phyloP scores from a whole-genome alignment of 345 rosid species.

The Mallotus nudiflorus region DNA sequence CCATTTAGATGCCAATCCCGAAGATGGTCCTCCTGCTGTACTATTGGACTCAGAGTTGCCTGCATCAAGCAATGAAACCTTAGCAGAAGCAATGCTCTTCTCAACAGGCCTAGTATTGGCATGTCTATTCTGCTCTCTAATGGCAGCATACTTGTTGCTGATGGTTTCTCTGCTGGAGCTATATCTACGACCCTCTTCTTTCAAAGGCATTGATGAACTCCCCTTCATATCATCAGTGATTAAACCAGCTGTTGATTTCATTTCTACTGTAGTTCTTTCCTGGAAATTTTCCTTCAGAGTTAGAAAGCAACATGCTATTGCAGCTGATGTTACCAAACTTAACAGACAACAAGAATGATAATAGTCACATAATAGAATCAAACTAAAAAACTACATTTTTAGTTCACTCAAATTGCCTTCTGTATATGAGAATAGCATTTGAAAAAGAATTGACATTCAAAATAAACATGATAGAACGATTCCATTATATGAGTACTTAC shows the following conservation, averaged over 20 bases:
- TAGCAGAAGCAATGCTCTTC: constrained; percentile 65
- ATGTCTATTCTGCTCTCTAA: constrained; percentile 72
- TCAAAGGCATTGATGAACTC: constrained; percentile 42
- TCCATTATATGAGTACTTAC: constrained; percentile 37
- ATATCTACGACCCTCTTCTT: constrained; percentile 66
- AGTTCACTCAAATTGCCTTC: background rate
- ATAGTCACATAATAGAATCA: background rate
- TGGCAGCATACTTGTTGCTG: constrained; percentile 77
- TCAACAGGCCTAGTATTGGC: constrained; percentile 47
- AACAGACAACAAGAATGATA: background rate
- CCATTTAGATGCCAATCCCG: constrained; percentile 73
- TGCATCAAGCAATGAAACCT: constrained; percentile 72
- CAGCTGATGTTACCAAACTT: background rate
- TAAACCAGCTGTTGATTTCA: constrained; percentile 55
- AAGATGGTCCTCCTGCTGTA: constrained; percentile 41
- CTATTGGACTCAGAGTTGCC: constrained; percentile 33
- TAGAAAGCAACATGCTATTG: constrained; percentile 10
- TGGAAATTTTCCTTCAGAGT: constrained; percentile 31
- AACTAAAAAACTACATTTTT: background rate
- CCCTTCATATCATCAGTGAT: constrained; percentile 27
- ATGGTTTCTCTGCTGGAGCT: constrained; percentile 78
- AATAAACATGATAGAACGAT: background rate
- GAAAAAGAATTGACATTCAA: background rate
- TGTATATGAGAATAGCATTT: background rate
- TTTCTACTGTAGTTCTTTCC: constrained; percentile 65